A percentile compares a stretch with the other conserved stretches of the same genome.
phyloP scores from a whole-genome alignment of 495 filamentous ascomycete species.

The Trichocladium uniseriatum region DNA sequence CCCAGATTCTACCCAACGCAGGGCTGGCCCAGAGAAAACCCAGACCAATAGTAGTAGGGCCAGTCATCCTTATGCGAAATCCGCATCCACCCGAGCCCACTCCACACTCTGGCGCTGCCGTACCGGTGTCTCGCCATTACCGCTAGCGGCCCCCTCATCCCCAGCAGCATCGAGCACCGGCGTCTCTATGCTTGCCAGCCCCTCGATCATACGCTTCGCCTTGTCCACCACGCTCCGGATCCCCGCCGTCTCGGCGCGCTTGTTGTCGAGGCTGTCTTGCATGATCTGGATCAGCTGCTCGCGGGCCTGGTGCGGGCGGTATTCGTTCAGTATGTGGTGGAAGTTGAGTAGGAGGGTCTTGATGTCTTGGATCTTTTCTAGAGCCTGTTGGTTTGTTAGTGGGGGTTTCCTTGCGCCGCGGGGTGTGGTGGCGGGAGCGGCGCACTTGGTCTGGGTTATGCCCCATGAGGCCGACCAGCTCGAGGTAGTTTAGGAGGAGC shows the following conservation, averaged over 20 bases:
- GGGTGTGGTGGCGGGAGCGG: too few relatives aligned
- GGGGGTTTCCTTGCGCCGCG: too few relatives aligned
- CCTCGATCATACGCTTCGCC: conserved; percentile 58
- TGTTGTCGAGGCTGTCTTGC: conserved; percentile 74
- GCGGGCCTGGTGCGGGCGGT: conserved; percentile 88
- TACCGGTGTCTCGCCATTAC: background rate
- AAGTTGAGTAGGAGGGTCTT: conserved; percentile 75
- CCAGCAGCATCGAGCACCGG: conserved; percentile 11
- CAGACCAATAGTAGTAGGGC: too few relatives aligned
- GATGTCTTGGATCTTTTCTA: conserved; percentile 65
- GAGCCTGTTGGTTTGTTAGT: conserved; percentile 26
- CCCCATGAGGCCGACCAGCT: conserved; percentile 62
- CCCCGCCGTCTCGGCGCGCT: conserved; percentile 66
- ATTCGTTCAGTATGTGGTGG: conserved; percentile 85
- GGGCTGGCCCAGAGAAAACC: too few relatives aligned
- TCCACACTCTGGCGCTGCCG: conserved; percentile 2
- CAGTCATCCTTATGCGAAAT: conserved; percentile 16
- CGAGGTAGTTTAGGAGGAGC: conserved; percentile 74
- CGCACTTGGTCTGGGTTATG: conserved; percentile 49
- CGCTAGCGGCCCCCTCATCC: background rate
- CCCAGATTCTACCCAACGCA: too few relatives aligned
- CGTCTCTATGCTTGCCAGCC: conserved; percentile 43
- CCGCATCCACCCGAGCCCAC: conserved; percentile 14
- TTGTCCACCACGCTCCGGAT: conserved; percentile 63
- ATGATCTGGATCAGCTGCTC: conserved; percentile 86